Base-by-base conservation (phyloP, 495 filamentous ascomycete genomes). In the Usnea hakonensis region DNA sequence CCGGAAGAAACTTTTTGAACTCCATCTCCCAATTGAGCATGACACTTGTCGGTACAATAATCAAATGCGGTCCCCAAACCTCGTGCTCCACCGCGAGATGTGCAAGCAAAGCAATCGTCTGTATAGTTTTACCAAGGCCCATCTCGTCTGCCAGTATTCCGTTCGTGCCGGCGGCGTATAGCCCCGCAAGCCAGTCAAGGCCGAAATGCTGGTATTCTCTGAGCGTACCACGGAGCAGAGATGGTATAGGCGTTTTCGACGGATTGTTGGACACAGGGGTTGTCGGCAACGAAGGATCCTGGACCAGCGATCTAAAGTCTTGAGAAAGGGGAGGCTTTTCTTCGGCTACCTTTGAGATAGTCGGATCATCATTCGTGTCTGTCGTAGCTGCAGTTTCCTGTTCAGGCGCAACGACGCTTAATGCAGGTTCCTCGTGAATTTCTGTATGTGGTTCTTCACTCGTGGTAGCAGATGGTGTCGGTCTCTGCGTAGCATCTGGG, bases 11-110 rank as follows among this genome's bases (percentile, higher is more conserved):
- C 73, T 97, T 97, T 70, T 97, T 97, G 80, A 99, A 99, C 73
- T 99, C 95, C 87, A 96, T 97, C 72, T 97, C 95, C 95, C 95
- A 99, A 71, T 99, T 99, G 57, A 99, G 85, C 80, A 99, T 96
- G 35, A 99, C 95, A 74, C 91, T 96, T 11, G 95, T 97, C 3
- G 95, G 95, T 9, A 99, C 95, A 64, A 99, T 88, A 41, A 99
- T 88, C 26, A 99, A 77, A 78, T 99, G 95, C 0, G 95, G 90
- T 0, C 95, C 95, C 95, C 95, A 99, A 32, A 92, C 85, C 69
- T 90, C 85, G 71, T 95, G 88, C 61, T 95, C 79, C 58, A 91
- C 91, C 28, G 95, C 95, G 40, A 99, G 81, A 72, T 97, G 93
- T 19, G 94, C 95, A 55, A 99, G 79, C 13, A 99, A 78, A 17